Evolutionary conservation across 306 rosid species (phyloP).

Genomic region (Vigna unguiculata): DNA sequence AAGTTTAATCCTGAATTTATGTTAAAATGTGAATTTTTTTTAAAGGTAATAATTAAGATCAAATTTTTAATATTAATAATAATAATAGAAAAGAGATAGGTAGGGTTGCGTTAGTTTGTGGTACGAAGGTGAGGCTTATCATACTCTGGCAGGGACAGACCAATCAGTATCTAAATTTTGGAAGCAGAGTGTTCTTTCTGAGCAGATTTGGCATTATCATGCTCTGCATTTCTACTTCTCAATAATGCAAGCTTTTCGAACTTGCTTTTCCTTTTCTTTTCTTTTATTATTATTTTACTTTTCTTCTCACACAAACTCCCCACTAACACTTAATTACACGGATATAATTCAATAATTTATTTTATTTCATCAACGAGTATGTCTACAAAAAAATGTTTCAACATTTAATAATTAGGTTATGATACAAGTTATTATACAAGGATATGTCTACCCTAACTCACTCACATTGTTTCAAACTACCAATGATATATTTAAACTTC

Average conservation of each 20-base stretch:
- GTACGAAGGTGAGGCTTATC: neutral
- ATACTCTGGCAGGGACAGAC: neutral
- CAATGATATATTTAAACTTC: no score
- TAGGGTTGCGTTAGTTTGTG: neutral
- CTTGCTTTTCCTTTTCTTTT: neutral
- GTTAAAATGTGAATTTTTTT: neutral
- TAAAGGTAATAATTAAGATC: no score
- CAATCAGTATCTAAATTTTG: slow-evolving; percentile 6
- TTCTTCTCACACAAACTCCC: neutral
- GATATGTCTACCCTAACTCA: no score
- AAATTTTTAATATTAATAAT: neutral
- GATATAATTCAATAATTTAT: neutral
- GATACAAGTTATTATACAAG: no score
- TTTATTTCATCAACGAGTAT: no score
- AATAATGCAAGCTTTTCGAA: neutral
- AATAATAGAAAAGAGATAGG: neutral
- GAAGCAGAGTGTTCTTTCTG: slow-evolving; percentile 7
- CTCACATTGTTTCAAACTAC: no score
- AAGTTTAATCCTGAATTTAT: neutral
- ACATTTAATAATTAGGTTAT: no score
- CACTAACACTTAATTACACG: neutral
- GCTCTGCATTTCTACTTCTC: neutral
- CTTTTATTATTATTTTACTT: neutral
- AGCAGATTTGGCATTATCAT: neutral
- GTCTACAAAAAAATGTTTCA: no score